Evolutionary conservation across 1,139 yeast species (phyloP).

Genomic region (Taphrina flavorubra): DNA sequence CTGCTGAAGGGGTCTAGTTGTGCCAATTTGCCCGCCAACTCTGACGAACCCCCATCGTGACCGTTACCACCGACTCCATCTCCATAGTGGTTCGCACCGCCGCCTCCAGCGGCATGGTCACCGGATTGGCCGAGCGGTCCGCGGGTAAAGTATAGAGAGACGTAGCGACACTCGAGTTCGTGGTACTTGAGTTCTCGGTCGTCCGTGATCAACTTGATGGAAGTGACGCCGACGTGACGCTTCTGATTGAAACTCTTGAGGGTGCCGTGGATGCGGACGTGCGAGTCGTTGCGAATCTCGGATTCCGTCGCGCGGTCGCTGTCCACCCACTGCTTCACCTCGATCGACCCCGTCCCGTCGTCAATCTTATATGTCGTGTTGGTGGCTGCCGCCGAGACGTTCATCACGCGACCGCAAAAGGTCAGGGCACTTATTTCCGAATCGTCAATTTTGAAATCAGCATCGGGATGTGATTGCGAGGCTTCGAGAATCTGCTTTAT

Average conservation of each 20-base stretch:
- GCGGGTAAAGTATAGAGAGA: conserved; percentile 55
- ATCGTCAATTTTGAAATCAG: conserved; percentile 71
- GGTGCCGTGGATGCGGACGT: conserved; percentile 74
- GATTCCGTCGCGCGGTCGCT: conserved; percentile 34
- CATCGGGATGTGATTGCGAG: conserved; percentile 70
- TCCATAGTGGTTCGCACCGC: conserved; percentile 2
- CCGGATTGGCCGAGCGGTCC: conserved; percentile 25
- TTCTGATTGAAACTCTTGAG: conserved; percentile 72
- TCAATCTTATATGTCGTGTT: conserved; percentile 64
- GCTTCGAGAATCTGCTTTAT: conserved; percentile 78
- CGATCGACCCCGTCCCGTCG: conserved; percentile 87
- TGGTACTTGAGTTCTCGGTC: conserved; percentile 80
- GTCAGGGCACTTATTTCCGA: conserved; percentile 65
- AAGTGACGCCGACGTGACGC: conserved; percentile 68
- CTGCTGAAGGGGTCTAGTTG: conserved; percentile 44
- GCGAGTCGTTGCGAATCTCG: conserved; percentile 56
- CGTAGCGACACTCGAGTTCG: conserved; percentile 70
- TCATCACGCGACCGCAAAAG: conserved; percentile 69
- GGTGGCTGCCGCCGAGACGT: conserved; percentile 50
- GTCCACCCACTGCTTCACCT: conserved; percentile 55
- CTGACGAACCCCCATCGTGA: conserved; percentile 3
- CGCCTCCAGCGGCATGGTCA: conserved; percentile 7
- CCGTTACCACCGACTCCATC: conserved; percentile 26
- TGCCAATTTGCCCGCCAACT: conserved; percentile 32
- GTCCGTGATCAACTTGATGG: conserved; percentile 66